Evolutionary conservation across 2,329 filamentous ascomycete genomes (phyloP).

Genomic region (Trichophaea hybrida): DNA sequence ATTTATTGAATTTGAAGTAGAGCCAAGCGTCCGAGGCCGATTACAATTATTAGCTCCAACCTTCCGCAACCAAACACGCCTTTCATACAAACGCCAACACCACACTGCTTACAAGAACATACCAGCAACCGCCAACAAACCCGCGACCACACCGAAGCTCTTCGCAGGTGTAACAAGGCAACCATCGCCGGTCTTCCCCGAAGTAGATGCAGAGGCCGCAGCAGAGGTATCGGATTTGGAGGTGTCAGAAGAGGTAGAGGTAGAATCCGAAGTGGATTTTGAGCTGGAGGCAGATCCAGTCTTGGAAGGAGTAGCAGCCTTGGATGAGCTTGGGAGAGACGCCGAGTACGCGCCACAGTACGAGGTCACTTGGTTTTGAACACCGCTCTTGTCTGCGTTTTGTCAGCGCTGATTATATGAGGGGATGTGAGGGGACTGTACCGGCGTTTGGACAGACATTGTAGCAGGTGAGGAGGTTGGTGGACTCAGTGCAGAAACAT

Average conservation of each 20-base stretch:
- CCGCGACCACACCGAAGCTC: conserved; percentile 13
- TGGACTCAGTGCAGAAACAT: conserved; percentile 15
- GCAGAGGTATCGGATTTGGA: background rate
- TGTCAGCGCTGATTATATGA: too few relatives aligned
- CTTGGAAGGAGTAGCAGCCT: conserved; percentile 7
- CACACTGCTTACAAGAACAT: conserved; percentile 13
- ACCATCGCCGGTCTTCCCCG: background rate
- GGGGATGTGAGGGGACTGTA: background rate
- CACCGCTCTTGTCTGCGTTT: conserved; percentile 6
- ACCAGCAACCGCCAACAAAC: conserved; percentile 17
- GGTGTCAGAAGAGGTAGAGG: background rate
- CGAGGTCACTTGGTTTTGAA: conserved; percentile 9
- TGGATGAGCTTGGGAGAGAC: background rate
- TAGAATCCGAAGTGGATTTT: background rate
- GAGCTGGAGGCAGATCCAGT: background rate
- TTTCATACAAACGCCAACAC: background rate
- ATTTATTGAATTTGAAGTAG: too few relatives aligned
- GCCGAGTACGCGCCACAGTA: conserved; percentile 16
- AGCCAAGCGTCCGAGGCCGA: too few relatives aligned
- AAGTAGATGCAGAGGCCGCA: background rate
- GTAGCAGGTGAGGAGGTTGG: conserved; percentile 13
- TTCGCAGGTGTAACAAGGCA: conserved; percentile 9
- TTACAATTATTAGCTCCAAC: too few relatives aligned
- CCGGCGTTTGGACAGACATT: conserved; percentile 13
- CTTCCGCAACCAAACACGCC: too few relatives aligned